Evolutionary conservation across 2,329 filamentous ascomycete species (phyloP).

Genomic region (Phaeosphaeria sp.): DNA sequence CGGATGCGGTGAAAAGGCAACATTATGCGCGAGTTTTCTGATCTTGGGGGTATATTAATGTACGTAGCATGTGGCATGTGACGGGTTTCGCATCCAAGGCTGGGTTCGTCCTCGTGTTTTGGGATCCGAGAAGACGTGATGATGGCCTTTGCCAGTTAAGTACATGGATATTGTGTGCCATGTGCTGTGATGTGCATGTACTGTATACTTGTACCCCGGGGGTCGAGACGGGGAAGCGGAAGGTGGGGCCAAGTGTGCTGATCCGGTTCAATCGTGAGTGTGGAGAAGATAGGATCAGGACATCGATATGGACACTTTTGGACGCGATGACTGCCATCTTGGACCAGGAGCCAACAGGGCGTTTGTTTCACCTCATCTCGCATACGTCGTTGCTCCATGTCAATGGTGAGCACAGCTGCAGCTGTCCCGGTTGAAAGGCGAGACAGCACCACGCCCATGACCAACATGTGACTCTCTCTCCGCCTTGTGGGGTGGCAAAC

Average conservation of each 20-base stretch:
- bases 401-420: neutral
- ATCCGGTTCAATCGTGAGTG: neutral
- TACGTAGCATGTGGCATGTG: neutral
- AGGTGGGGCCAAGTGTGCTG: neutral
- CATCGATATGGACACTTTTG: neutral
- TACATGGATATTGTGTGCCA: too few relatives aligned
- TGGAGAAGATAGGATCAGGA: neutral
- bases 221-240: neutral
- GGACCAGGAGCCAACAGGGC: neutral
- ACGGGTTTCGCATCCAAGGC: neutral
- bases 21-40: neutral
- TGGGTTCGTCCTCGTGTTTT: neutral
- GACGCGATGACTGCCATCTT: neutral
- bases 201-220: neutral
- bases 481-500: neutral
- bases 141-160: too few relatives aligned
- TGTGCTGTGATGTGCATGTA: neutral
- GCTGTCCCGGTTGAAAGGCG: neutral
- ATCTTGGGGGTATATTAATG: neutral
- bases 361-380: neutral
- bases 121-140: too few relatives aligned
- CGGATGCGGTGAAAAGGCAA: neutral
- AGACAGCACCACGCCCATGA: neutral
- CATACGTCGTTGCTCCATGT: neutral
- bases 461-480: neutral